Evolutionary conservation across 257 asterid genomes (phyloP), one percentile per base, ranked within the genome.

Genomic region (Gardenia jasminoides): DNA sequence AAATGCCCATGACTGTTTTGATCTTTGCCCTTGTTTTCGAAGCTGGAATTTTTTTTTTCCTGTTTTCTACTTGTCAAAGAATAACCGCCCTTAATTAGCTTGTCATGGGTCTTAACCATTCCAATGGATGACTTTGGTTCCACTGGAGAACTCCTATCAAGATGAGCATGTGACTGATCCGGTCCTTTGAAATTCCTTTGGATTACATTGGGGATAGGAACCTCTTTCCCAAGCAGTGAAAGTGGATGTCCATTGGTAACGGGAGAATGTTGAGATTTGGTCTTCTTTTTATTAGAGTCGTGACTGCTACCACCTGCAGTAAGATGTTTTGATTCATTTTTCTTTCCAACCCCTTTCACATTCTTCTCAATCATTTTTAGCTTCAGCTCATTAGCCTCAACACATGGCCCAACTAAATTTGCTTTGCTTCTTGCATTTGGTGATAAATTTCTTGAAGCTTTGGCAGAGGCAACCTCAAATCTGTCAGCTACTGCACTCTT

Each of bases 391-490:
- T 76, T 50, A 58, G 64, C 77, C 20, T 81, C 30, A 10, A 24
- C 83, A 70, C 58, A 48, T 7, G n/a, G 64, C 22, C 28, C 26
- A 1, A 28, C 28, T 6, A 39, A 36, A 58, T 54, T 74, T 36
- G 52, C 50, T 72, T 70, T 54, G 2, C 0, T 8, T 54, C 6
- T 54, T 54, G 69, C 33, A 76, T 15, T 39, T 3, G 74, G 28
- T 15, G 80, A 83, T 36, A 50, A 10, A 82, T 81, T 65, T 78
- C 88, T 82, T 71, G 83, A 65, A 36, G 87, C 86, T 47, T 75
- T 81, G 24, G 78, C 85, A 54, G 78, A 54, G 41, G 58, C 82
- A 64, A 3, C 50, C 78, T 2, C 81, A 75, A 19, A 6, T 26
- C 31, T 46, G 41, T 36, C 4, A 36, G 41, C 1, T 36, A 36